Evolutionary conservation across 176 grass and related monocot species (phyloP), one percentile per base, ranked within the genome.

Genomic region (Oryza punctata): DNA sequence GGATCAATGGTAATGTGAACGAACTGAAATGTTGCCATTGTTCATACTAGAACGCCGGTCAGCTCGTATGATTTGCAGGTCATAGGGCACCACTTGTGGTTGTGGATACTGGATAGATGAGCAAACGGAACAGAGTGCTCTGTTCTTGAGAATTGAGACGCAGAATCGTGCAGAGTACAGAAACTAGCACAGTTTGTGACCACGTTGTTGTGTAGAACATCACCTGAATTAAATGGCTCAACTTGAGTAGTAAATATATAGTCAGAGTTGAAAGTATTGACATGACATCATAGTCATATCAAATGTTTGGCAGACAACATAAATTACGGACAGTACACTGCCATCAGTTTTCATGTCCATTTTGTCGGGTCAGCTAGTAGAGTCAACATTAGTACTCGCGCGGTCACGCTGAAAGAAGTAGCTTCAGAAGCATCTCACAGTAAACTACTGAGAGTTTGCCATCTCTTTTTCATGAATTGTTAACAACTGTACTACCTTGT

Each of bases 1-100:
- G 94, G 91, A 91, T 96, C 79, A 96, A 96, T 88, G 94, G 94
- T 96, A 88, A 80, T 66, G 45, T 27, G 21, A 67, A n/a, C 33
- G 60, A 49, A 16, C 32, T 30, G 13, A n/a, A 18, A 7, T 27
- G 16, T 71, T 33, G n/a, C n/a, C 57, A 61, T 28, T 74, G 59
- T 25, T 50, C 76, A 19, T 41, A 52, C 21, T 78, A 72, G 65
- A 60, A 45, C 47, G 23, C 32, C 32, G 32, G 32, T 6, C 8
- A 10, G 38, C 4, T 4, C 32, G 32, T 33, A 33, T 33, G 32
- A 33, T 33, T 33, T 33, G 12, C 26, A 71, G 33, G 47, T 54
- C 14, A 9, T 60, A 44, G 68, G 47, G 4, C 1, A 46, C 19
- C 49, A 43, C 33, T 46, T 16, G 25, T 81, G 49, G 49, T 52